Evolutionary conservation across 768 basidiomycete species (phyloP).

Genomic region (Suillus sp.): DNA sequence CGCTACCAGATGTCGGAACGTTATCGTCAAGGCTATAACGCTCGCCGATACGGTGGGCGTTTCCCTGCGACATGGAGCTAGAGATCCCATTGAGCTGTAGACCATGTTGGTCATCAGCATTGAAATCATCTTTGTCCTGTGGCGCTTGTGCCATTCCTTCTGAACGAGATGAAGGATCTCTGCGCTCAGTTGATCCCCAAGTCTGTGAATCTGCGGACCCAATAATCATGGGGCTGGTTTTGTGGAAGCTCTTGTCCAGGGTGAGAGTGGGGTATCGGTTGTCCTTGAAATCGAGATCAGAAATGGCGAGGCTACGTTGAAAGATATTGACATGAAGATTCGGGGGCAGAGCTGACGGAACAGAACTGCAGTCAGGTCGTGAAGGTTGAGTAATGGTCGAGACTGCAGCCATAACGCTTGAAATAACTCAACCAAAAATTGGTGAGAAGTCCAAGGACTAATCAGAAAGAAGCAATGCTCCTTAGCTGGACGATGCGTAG

Average conservation of each 20-base stretch:
- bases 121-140: conserved; percentile 21
- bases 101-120: conserved; percentile 26
- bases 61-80: conserved; percentile 46
- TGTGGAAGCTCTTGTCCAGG: conserved; percentile 26
- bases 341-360: conserved; percentile 32
- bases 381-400: conserved; percentile 52
- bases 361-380: conserved; percentile 38
- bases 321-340: conserved; percentile 45
- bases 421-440: conserved; percentile 20
- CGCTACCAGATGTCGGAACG: conserved; percentile 22
- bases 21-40: conserved; percentile 54
- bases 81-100: conserved; percentile 45
- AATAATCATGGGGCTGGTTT: conserved; percentile 33
- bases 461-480: neutral
- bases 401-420: conserved; percentile 42
- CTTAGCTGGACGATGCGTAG: neutral
- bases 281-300: conserved; percentile 65
- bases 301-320: conserved; percentile 53
- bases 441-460: conserved; percentile 4
- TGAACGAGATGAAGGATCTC: conserved; percentile 16
- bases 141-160: conserved; percentile 28
- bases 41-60: conserved; percentile 50
- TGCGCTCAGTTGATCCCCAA: conserved; percentile 24
- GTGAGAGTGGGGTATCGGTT: conserved; percentile 53
- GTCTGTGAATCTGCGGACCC: conserved; percentile 29